Percentiles rank a stretch among this genome's conserved stretches.
These are phyloP conservation scores for Albifimbria verrucaria DNA, from an alignment of 2,329 filamentous ascomycete genomes.

Conservation along the genomic window DNA sequence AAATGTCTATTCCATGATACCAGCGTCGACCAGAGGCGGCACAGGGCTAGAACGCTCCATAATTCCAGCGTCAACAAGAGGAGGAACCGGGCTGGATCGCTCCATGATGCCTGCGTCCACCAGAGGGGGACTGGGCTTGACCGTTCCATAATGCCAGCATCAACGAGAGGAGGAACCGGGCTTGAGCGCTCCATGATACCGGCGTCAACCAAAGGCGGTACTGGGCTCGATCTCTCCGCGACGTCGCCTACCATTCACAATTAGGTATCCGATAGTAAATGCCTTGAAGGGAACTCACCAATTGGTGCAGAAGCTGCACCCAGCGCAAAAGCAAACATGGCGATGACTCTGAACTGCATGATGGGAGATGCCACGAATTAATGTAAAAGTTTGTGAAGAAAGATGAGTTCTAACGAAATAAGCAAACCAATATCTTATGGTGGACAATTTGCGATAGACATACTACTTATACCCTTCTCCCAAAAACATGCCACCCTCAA, in stretches of 20 bases:
- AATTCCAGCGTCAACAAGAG: neutral
- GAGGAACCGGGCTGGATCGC: neutral
- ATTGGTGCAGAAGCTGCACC: neutral
- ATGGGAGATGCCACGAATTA: too few relatives aligned
- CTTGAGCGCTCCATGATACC: neutral
- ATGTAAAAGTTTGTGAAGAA: too few relatives aligned
- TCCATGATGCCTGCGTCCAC: neutral
- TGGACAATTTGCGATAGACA: too few relatives aligned
- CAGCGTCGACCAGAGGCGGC: neutral
- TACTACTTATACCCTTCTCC: too few relatives aligned
- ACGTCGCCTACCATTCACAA: too few relatives aligned
- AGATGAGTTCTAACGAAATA: too few relatives aligned
- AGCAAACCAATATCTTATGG: too few relatives aligned
- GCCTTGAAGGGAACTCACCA: too few relatives aligned
- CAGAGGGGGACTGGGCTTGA: neutral
- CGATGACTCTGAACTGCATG: neutral
- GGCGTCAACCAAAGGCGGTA: neutral
- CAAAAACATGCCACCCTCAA: too few relatives aligned
- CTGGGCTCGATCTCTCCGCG: neutral
- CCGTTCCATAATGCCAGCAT: neutral
- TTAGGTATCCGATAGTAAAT: too few relatives aligned
- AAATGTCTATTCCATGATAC: neutral
- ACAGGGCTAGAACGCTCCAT: neutral
- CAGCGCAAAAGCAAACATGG: neutral
- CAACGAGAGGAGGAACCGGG: neutral